phyloP scores from a whole-genome alignment of 2,329 filamentous ascomycete genomes.

The Aspergillus ibericus region DNA sequence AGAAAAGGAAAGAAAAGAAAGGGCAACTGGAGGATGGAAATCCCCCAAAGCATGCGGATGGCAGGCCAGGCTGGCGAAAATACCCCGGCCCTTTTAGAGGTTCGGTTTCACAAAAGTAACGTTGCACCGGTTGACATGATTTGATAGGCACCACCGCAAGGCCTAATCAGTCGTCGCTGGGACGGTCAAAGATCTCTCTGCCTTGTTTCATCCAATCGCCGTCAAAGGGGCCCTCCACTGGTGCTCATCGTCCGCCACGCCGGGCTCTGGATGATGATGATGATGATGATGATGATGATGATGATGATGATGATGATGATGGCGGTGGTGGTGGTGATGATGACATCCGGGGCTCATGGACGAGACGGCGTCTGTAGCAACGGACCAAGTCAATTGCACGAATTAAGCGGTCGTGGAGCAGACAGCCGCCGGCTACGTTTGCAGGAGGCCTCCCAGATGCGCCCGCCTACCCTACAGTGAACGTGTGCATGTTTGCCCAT shows the following conservation, averaged over 20 bases:
- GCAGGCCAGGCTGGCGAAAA: constrained; percentile 24
- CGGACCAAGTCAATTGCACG: constrained; percentile 1
- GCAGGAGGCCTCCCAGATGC: constrained; percentile 22
- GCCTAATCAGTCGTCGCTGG: constrained; percentile 21
- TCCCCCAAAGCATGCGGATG: constrained; percentile 15
- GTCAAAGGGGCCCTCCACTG: constrained; percentile 3
- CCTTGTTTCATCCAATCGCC: constrained; percentile 25
- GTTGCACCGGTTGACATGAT: constrained; percentile 35
- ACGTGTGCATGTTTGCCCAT: constrained; percentile 32
- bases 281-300: too few species aligned
- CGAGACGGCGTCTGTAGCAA: constrained; percentile 2
- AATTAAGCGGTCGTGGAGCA: constrained; percentile 13
- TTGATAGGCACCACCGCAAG: constrained; percentile 29
- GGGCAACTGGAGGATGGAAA: constrained; percentile 18
- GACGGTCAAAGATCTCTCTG: constrained; percentile 22
- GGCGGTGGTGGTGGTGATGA: too few species aligned
- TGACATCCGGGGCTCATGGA: neutral
- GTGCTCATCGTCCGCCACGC: constrained; percentile 6
- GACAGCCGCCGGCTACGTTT: constrained; percentile 34
- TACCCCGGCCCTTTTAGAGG: constrained; percentile 30
- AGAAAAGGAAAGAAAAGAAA: neutral
- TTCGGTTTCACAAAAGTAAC: constrained; percentile 42
- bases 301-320: too few species aligned
- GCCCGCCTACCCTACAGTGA: constrained; percentile 20
- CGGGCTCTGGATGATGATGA: constrained; percentile 9